Evolutionary conservation across 768 basidiomycete species (phyloP), one percentile per base, ranked within the genome.

Genomic region (Pulveroboletus sp.): DNA sequence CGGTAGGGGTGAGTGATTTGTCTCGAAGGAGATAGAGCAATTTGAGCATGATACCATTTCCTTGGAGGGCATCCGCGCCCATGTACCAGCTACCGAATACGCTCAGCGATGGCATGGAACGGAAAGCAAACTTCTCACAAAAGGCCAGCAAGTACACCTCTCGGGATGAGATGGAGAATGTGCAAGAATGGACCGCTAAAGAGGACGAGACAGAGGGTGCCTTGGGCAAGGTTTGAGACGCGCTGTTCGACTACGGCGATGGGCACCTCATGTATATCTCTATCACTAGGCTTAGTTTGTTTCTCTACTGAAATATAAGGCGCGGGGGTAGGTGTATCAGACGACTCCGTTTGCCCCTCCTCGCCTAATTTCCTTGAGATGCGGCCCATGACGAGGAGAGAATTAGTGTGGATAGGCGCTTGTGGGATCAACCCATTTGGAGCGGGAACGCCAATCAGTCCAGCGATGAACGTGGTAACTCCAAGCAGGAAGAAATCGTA

Each of bases 401-500:
- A 86, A 7, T 79, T 77, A 2, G 94, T 95, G 60, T 97, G 94
- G n/a, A 94, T 88, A 2, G 94, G 94, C 1, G 94, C 94, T 60
- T 89, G 88, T 2, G 87, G 87, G 43, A 90, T 88, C 16, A 90
- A 73, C 2, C 87, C 87, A 57, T 94, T 94, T 0, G 90, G 92
- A 1, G 92, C 90, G 1, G 92, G 91, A 5, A 93, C 64, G 16
- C 90, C 90, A 9, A 94, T 73, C n/a, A 94, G 70, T 0, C 89
- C 91, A 2, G 91, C 84, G 42, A 95, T 80, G 64, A 97, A 89
- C 1, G 93, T 97, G 0, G 88, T 91, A 40, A 94, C 71, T 2
- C 94, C 94, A 11, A 97, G 79, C 9, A 97, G 72, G 74, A 94
- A 94, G 66, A 94, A 94, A 60, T 94, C 92, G 53, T 80, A 86